Conservation (phyloP, 495 filamentous ascomycete species). For the Terfezia claveryi region DNA sequence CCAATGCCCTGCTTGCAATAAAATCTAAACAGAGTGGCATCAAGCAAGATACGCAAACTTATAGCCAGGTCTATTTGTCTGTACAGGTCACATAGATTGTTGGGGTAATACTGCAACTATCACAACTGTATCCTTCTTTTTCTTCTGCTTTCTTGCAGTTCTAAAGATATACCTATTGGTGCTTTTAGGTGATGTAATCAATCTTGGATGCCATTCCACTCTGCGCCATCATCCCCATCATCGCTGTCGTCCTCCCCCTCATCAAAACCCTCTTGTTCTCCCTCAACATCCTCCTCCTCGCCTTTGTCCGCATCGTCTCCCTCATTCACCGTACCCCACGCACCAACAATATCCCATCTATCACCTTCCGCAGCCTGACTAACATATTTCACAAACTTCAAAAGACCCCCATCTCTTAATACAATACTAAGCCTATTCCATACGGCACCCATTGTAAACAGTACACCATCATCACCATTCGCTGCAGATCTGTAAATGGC, state of each 20-base stretch:
- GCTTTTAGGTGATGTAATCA: background rate
- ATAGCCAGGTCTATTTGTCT: too few species aligned
- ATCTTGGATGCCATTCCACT: slow-evolving; percentile 4
- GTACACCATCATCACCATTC: slow-evolving; percentile 64
- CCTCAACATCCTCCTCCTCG: slow-evolving; percentile 18
- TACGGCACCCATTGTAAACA: slow-evolving; percentile 66
- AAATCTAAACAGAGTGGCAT: too few species aligned
- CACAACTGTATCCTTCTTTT: too few species aligned
- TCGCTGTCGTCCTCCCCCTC: slow-evolving; percentile 24
- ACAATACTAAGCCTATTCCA: slow-evolving; percentile 88
- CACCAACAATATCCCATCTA: slow-evolving; percentile 73
- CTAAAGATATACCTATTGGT: too few species aligned
- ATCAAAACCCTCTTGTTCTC: slow-evolving; percentile 16
- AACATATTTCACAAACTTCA: slow-evolving; percentile 94
- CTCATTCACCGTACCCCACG: slow-evolving; percentile 31
- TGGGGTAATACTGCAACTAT: too few species aligned
- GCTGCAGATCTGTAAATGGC: slow-evolving; percentile 58
- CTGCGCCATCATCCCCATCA: slow-evolving; percentile 26
- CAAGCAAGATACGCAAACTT: too few species aligned
- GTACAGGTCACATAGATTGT: too few species aligned
- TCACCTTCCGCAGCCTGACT: slow-evolving; percentile 62
- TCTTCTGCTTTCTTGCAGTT: too few species aligned
- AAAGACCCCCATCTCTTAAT: slow-evolving; percentile 59
- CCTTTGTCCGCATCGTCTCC: slow-evolving; percentile 18
- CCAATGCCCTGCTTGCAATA: too few species aligned